Conservation (phyloP, 2,329 filamentous ascomycete species). For the Xylariaceae sp. region DNA sequence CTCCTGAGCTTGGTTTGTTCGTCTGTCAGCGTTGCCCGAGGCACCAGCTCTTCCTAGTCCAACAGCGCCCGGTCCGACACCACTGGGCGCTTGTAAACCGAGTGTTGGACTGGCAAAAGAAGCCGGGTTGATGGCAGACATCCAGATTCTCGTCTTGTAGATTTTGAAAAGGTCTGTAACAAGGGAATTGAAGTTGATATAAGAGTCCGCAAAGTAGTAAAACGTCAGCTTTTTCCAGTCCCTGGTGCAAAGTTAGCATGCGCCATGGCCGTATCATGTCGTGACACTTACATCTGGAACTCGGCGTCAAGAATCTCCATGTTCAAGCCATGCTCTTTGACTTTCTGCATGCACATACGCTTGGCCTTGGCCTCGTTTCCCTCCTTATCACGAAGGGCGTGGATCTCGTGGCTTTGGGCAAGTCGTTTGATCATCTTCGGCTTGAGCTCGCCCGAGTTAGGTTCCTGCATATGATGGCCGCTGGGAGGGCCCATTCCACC, state of each 20-base stretch:
- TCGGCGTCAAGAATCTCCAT: conserved; percentile 99
- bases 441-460: conserved; percentile 70
- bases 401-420: conserved; percentile 85
- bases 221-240: conserved; percentile 99
- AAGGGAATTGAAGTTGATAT: conserved; percentile 98
- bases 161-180: conserved; percentile 98
- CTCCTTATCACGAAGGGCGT: conserved; percentile 87
- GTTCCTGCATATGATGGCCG: conserved; percentile 68
- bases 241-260: conserved; percentile 46
- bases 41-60: conserved; percentile 47
- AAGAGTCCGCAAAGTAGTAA: conserved; percentile 96
- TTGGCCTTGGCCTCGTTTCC: conserved; percentile 97
- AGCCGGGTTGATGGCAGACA: conserved; percentile 97
- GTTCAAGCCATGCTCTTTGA: conserved; percentile 85
- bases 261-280: neutral
- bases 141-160: conserved; percentile 99
- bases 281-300: conserved; percentile 79
- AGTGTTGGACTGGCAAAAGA: conserved; percentile 80
- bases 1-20: conserved; percentile 42
- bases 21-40: conserved; percentile 43
- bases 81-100: conserved; percentile 64
- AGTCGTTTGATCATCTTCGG: conserved; percentile 96
- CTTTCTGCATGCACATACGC: conserved; percentile 92
- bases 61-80: conserved; percentile 62
- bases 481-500: conserved; percentile 73